Conservation (phyloP, 345 rosid species). For the Euphorbia tirucalli region DNA sequence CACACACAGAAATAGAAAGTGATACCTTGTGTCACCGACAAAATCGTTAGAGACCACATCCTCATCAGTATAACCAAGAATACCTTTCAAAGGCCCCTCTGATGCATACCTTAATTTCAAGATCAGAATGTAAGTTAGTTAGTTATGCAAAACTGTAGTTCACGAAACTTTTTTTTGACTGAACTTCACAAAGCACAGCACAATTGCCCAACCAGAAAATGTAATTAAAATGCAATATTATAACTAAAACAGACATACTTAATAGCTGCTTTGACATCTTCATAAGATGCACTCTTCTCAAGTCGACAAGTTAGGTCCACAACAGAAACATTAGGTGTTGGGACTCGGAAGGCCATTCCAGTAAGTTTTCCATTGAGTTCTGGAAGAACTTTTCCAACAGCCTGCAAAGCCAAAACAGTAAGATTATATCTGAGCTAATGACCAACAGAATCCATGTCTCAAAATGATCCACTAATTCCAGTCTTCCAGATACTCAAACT, state of each 20-base stretch:
- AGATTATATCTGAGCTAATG: neutral
- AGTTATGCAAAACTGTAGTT: neutral
- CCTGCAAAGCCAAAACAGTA: conserved; percentile 39
- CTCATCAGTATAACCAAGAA: conserved; percentile 96
- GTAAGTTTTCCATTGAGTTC: conserved; percentile 97
- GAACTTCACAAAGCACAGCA: too few species aligned
- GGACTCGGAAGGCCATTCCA: conserved; percentile 99
- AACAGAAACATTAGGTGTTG: conserved; percentile 93
- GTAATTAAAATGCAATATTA: neutral
- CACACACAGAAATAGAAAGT: conserved; percentile 6
- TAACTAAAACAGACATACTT: conserved; percentile 43
- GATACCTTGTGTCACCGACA: conserved; percentile 83
- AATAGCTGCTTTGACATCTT: conserved; percentile 89
- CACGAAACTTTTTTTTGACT: neutral
- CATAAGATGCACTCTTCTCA: conserved; percentile 86
- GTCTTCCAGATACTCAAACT: neutral
- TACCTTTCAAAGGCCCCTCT: conserved; percentile 82
- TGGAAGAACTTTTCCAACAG: conserved; percentile 99
- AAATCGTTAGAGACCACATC: conserved; percentile 97
- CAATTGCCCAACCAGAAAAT: neutral
- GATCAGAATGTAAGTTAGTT: conserved; percentile 7
- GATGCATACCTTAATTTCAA: conserved; percentile 68
- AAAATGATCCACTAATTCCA: too few species aligned
- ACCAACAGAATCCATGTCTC: neutral
- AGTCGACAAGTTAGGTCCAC: conserved; percentile 98